phyloP scores from a whole-genome alignment of 768 basidiomycete species.

The Brasilioporus rufonigricans region DNA sequence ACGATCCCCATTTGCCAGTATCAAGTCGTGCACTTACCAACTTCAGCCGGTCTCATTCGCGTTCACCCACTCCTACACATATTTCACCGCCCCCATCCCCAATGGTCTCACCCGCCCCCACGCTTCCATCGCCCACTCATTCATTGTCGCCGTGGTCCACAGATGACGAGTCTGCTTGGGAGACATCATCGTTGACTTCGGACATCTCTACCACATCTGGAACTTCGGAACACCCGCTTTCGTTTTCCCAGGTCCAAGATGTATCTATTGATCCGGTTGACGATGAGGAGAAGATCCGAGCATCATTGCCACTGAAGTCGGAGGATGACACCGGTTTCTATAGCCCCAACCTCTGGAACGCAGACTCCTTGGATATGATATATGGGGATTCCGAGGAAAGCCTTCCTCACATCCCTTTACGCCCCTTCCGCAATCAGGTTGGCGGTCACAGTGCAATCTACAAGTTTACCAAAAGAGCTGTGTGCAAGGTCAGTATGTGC shows the following conservation, averaged over 20 bases:
- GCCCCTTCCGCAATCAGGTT: slow-evolving; percentile 96
- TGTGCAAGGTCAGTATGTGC: slow-evolving; percentile 82
- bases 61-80: slow-evolving; percentile 40
- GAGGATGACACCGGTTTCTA: slow-evolving; percentile 16
- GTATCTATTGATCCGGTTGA: slow-evolving; percentile 16
- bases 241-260: slow-evolving; percentile 27
- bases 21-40: neutral
- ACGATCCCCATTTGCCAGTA: slow-evolving; percentile 2
- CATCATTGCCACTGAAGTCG: slow-evolving; percentile 6
- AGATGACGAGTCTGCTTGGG: slow-evolving; percentile 77
- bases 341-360: slow-evolving; percentile 23
- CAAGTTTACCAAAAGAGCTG: slow-evolving; percentile 95
- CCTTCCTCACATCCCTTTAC: slow-evolving; percentile 85
- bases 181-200: slow-evolving; percentile 63
- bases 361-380: slow-evolving; percentile 39
- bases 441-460: slow-evolving; percentile 98
- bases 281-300: slow-evolving; percentile 13
- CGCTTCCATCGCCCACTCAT: slow-evolving; percentile 13
- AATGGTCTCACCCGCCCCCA: slow-evolving; percentile 12
- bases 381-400: slow-evolving; percentile 52
- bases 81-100: slow-evolving; percentile 27
- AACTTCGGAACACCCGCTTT: slow-evolving; percentile 31
- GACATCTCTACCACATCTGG: slow-evolving; percentile 58
- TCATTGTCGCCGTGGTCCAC: slow-evolving; percentile 65
- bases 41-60: slow-evolving; percentile 24